Evolutionary conservation across 2,329 filamentous ascomycete genomes (phyloP).

Genomic region (Fonsecaea multimorphosa): DNA sequence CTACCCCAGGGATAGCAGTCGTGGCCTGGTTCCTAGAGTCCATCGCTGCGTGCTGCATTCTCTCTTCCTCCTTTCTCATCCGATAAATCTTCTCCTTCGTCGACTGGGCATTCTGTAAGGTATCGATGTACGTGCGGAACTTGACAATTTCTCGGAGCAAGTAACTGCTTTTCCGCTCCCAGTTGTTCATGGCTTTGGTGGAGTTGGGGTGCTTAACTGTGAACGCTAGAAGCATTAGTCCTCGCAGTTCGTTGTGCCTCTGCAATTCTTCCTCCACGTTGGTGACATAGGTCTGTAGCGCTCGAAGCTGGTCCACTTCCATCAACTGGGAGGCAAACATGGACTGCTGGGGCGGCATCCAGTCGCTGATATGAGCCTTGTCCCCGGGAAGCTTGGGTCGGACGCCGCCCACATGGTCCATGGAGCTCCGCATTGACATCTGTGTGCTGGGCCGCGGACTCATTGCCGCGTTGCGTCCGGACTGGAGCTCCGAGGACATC

Average conservation of each 20-base stretch:
- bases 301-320: slow-evolving; percentile 80
- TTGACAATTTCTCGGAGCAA: slow-evolving; percentile 93
- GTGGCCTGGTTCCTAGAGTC: slow-evolving; percentile 25
- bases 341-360: slow-evolving; percentile 86
- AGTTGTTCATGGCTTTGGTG: slow-evolving; percentile 87
- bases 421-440: slow-evolving; percentile 67
- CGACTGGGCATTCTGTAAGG: slow-evolving; percentile 71
- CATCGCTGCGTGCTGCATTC: slow-evolving; percentile 24
- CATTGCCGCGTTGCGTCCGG: slow-evolving; percentile 43
- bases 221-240: slow-evolving; percentile 87
- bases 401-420: slow-evolving; percentile 67
- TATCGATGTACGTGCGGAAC: slow-evolving; percentile 93
- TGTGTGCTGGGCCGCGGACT: slow-evolving; percentile 63
- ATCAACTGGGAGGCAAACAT: slow-evolving; percentile 80
- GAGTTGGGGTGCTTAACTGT: slow-evolving; percentile 82
- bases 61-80: slow-evolving; percentile 37
- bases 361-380: slow-evolving; percentile 81
- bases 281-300: slow-evolving; percentile 78
- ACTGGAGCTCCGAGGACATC: slow-evolving; percentile 59
- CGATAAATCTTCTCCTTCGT: slow-evolving; percentile 73
- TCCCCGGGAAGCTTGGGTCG: slow-evolving; percentile 80
- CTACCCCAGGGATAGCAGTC: slow-evolving; percentile 9
- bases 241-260: slow-evolving; percentile 84
- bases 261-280: slow-evolving; percentile 85
- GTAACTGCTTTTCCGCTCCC: slow-evolving; percentile 95